Percentiles rank a stretch among this genome's conserved stretches.
Evolutionary conservation across 441 rosid genomes (phyloP).

Genomic region (Heliophila coronopifolia): DNA sequence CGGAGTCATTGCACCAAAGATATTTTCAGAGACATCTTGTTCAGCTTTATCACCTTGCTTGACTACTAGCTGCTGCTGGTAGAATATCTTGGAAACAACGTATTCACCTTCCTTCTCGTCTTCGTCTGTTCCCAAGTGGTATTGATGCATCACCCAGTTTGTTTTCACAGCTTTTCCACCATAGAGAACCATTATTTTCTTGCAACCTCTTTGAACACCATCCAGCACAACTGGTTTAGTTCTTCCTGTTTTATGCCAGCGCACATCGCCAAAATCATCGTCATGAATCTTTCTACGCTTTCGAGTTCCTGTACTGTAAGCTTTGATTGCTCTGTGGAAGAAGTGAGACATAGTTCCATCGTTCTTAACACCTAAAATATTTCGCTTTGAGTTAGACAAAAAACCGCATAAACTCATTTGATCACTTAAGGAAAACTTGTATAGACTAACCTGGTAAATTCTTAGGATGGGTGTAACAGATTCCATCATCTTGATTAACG

Average conservation of each 20-base stretch:
- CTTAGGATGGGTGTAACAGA: slow-evolving; percentile 93
- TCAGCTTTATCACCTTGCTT: slow-evolving; percentile 54
- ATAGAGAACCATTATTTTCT: slow-evolving; percentile 92
- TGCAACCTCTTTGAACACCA: slow-evolving; percentile 75
- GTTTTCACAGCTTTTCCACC: slow-evolving; percentile 80
- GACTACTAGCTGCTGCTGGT: slow-evolving; percentile 49
- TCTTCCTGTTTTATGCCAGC: slow-evolving; percentile 95
- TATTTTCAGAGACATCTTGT: slow-evolving; percentile 39
- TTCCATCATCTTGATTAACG: slow-evolving; percentile 73
- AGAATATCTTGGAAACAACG: slow-evolving; percentile 74
- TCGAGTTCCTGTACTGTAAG: slow-evolving; percentile 84
- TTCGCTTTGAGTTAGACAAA: neutral
- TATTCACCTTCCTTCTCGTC: slow-evolving; percentile 78
- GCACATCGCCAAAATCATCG: slow-evolving; percentile 70
- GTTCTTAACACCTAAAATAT: slow-evolving; percentile 54
- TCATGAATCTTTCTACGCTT: slow-evolving; percentile 86
- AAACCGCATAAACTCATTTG: neutral
- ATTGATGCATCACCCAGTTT: slow-evolving; percentile 96
- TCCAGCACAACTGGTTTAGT: slow-evolving; percentile 74
- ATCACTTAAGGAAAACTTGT: neutral
- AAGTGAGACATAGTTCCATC: slow-evolving; percentile 77
- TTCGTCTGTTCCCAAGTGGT: slow-evolving; percentile 79
- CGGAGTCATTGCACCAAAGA: slow-evolving; percentile 25
- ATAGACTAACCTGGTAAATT: slow-evolving; percentile 68
- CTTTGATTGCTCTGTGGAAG: slow-evolving; percentile 83